Base-by-base conservation (phyloP, 2,329 filamentous ascomycete species). In the Sporothrix pseudoabietina region DNA sequence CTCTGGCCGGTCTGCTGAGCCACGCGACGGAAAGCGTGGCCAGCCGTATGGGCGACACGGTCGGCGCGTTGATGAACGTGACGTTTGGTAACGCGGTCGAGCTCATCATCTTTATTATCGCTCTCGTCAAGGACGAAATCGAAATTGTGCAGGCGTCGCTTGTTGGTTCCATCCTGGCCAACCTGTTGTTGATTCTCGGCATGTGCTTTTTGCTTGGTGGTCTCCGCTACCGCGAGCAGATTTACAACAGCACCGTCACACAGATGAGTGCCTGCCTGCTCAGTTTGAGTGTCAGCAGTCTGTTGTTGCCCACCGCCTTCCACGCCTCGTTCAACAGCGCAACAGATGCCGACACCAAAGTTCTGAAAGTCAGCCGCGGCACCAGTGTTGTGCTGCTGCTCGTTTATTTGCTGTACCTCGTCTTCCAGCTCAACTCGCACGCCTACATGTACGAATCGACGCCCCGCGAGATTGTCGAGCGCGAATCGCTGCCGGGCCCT, bases 11-110 rank as follows among this genome's bases (percentile, higher is more conserved):
- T 10, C 90, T 97, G 84, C 85, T 97, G 39, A 91, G 91, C 78
- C 94, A 91, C 77, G 92, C 92, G 0, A 97, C 95, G 0, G 95
- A 98, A 81, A 94, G 97, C 81, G 91, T 98, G 75, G 92, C 94
- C 4, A 82, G 94, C 70, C 87, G 90, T 71, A 91, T 91, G 0
- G 94, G 94, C 66, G 94, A 98, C 80, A 94, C 93, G 0, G 83
- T 97, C 3, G 95, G 95, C 75, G 95, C 94, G 72, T 84, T 98
- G 52, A 86, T 98, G 74, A 98, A 98, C 78, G 94, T 94, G 8
- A 92, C 92, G 1, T 98, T 98, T 80, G 94, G 94, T 84, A 97
- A 97, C 79, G 94, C 94, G 4, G 93, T 97, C 74, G 94, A 97
- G 79, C 83, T 97, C 77, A 97, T 97, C 75, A 93, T 98, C 66